Evolutionary conservation across 345 rosid genomes (phyloP), one percentile per base, ranked within the genome.

Genomic region (Eucalyptus curtisii): DNA sequence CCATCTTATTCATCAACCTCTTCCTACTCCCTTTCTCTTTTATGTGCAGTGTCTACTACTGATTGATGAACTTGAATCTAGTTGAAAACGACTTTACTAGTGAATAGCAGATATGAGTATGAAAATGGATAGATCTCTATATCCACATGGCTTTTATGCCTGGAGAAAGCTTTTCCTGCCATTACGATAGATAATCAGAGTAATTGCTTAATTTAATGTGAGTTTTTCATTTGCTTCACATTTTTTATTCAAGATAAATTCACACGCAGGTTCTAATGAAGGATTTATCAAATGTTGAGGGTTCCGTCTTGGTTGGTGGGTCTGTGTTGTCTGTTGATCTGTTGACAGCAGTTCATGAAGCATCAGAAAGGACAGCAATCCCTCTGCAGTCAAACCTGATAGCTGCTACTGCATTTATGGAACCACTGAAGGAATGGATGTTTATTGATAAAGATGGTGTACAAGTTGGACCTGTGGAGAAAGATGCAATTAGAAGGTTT

Each of bases 371-470:
- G 93, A 98, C 99, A 50, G 96, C 96, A 86, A 98, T 96, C 89
- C 99, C 99, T 89, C 93, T 97, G 86, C 99, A 98, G 85, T 98
- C 99, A 71, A 98, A 98, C 91, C 91, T 98, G 92, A 93, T 98
- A 91, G 99, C 99, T 88, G 99, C 99, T 87, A 94, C 97, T 91
- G 99, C 99, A 86, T 98, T 98, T 93, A 96, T 98, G 99, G 99
- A 98, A 92, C 97, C 99, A 52, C 97, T 95, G 49, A 98, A 98
- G 93, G 99, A 98, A 92, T 98, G 99, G 99, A 95, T 95, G 96
- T 95, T 94, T 90, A 88, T 94, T 85, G 97, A 95, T 90, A 94
- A 95, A 88, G 93, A 93, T 92, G 99, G 99, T 89, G 91, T 92
- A 86, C 94, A 96, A 92, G 94, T 95, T 89, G 99, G 99, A 90